A percentile compares a stretch with the other conserved stretches of the same genome.
Evolutionary conservation across 192 early-diverging fungal genomes (phyloP).

Genomic region (Coemansia sp.): DNA sequence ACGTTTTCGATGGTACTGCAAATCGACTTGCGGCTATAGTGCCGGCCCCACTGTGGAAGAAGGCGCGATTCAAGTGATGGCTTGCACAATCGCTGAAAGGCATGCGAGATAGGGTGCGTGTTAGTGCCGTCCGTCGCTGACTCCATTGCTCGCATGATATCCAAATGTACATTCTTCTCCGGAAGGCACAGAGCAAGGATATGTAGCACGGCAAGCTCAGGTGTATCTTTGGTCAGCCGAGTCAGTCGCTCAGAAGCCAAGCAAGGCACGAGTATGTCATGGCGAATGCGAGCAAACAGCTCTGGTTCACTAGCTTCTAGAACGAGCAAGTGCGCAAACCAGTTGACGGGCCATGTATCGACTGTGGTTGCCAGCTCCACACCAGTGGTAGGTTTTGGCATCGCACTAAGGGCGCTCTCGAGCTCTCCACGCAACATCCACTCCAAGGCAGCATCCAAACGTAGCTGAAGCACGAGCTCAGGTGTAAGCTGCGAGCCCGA

Average conservation of each 20-base stretch:
- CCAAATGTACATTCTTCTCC: not conserved
- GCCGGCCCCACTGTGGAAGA: constrained; percentile 41
- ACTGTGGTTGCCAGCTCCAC: not conserved
- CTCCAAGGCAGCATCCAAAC: constrained; percentile 20
- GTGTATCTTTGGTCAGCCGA: constrained; percentile 8
- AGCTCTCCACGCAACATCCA: constrained; percentile 33
- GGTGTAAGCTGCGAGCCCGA: not conserved
- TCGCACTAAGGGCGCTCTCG: not conserved
- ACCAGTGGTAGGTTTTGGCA: constrained; percentile 1
- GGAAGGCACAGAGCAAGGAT: constrained; percentile 26
- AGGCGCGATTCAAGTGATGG: not conserved
- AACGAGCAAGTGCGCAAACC: constrained; percentile 33
- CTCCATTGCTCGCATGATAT: constrained; percentile 5
- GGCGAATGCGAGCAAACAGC: constrained; percentile 13
- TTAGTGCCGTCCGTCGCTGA: not conserved
- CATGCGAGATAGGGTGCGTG: not conserved
- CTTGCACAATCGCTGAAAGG: not conserved
- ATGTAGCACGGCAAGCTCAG: constrained; percentile 16
- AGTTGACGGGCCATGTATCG: constrained; percentile 1
- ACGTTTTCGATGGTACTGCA: constrained; percentile 5
- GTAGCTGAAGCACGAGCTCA: constrained; percentile 3
- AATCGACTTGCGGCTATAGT: constrained; percentile 12
- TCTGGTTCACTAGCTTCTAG: constrained; percentile 9
- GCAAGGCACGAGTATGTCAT: constrained; percentile 16
- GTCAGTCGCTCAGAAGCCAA: constrained; percentile 6